Conservation (phyloP, 2,329 filamentous ascomycete species). For the Venturia pyrina region DNA sequence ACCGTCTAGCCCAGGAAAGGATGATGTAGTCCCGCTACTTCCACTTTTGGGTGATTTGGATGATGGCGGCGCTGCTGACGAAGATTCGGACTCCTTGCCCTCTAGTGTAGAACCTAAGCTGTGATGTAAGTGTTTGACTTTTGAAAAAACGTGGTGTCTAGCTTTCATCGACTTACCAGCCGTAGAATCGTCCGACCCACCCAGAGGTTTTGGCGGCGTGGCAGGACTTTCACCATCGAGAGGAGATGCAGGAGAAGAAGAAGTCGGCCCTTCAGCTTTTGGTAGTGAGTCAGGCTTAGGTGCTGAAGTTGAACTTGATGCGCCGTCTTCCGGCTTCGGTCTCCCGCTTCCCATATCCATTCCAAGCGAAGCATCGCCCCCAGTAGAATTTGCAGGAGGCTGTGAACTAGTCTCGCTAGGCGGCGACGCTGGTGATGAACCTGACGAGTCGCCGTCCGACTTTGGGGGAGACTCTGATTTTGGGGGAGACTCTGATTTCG, state of each 20-base stretch:
- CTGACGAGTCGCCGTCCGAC: not conserved
- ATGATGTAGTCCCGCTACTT: not conserved
- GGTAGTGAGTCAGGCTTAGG: too few relatives aligned
- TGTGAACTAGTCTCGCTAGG: not conserved
- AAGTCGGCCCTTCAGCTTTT: too few relatives aligned
- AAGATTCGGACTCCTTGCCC: not conserved
- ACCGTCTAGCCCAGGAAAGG: not conserved
- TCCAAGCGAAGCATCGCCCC: not conserved
- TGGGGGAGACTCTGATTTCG: not conserved
- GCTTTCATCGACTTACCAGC: not conserved
- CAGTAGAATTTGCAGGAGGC: not conserved
- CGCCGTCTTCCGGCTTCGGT: not conserved
- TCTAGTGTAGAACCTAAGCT: not conserved
- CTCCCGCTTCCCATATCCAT: constrained; percentile 1
- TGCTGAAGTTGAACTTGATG: not conserved
- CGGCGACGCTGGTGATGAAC: not conserved
- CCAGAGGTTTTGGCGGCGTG: not conserved
- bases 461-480: not conserved
- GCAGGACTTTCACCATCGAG: not conserved
- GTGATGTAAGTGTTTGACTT: not conserved
- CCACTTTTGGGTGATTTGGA: not conserved
- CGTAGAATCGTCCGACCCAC: not conserved
- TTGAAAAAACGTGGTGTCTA: not conserved
- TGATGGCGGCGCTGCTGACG: not conserved
- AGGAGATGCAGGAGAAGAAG: too few relatives aligned